phyloP scores from a whole-genome alignment of 805 yeast species.

The Zygosaccharomyces rouxii region DNA sequence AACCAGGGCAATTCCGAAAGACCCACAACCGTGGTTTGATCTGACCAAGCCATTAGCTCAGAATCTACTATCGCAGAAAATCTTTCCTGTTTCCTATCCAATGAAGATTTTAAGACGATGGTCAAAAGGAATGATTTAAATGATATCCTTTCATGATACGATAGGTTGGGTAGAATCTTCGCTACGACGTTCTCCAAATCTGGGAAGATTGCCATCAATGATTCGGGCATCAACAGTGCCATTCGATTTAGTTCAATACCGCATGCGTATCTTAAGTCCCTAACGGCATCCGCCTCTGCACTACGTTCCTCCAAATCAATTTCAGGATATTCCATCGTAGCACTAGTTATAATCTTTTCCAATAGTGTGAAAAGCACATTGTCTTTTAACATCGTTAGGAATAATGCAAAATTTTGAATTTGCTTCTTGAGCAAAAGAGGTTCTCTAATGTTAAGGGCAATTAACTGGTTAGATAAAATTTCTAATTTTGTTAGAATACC shows the following conservation, averaged over 20 bases:
- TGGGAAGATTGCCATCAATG: constrained; percentile 71
- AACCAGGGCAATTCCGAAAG: constrained; percentile 91
- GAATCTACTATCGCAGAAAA: constrained; percentile 91
- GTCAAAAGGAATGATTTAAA: constrained; percentile 89
- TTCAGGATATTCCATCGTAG: constrained; percentile 75
- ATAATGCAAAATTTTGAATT: constrained; percentile 89
- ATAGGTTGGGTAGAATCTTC: constrained; percentile 64
- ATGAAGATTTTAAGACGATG: constrained; percentile 80
- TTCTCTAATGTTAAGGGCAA: constrained; percentile 70
- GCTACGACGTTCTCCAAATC: constrained; percentile 82
- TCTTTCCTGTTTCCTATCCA: constrained; percentile 66
- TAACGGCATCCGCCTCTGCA: constrained; percentile 76
- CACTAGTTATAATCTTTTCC: constrained; percentile 78
- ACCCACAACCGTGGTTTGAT: constrained; percentile 86
- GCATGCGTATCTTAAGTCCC: constrained; percentile 85
- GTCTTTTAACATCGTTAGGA: constrained; percentile 83
- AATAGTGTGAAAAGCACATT: constrained; percentile 77
- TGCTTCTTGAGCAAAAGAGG: constrained; percentile 80
- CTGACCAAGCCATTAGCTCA: constrained; percentile 87
- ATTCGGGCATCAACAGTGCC: constrained; percentile 92
- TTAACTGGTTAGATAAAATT: constrained; percentile 64
- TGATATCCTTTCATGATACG: constrained; percentile 89
- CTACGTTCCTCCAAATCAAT: constrained; percentile 42
- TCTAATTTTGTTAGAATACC: constrained; percentile 54
- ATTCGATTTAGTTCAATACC: constrained; percentile 92